These are phyloP conservation scores for Agrocybe pediades DNA, from an alignment of 768 basidiomycete genomes.

Conservation along the genomic window DNA sequence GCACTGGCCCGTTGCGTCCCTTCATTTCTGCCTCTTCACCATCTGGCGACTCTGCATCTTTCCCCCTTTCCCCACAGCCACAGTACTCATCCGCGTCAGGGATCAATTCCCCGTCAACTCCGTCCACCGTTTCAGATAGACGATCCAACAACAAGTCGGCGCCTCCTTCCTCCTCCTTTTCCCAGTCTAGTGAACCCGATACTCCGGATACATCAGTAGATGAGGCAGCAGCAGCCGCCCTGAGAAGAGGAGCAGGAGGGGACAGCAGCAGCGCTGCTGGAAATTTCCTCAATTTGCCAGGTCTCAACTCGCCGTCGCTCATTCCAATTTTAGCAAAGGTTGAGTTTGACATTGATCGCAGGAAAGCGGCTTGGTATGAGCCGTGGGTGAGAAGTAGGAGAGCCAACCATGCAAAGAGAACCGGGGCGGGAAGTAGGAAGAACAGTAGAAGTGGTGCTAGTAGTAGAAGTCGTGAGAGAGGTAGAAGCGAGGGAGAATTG, in stretches of 20 bases:
- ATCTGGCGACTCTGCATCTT: slow-evolving; percentile 22
- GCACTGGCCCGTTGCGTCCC: slow-evolving; percentile 40
- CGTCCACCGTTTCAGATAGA: slow-evolving; percentile 53
- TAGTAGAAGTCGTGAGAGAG: slow-evolving; percentile 17
- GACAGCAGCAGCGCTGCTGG: slow-evolving; percentile 19
- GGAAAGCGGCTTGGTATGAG: slow-evolving; percentile 84
- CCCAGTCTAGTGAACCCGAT: slow-evolving; percentile 41
- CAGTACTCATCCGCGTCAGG: slow-evolving; percentile 36
- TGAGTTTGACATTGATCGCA: slow-evolving; percentile 90
- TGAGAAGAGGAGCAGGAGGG: slow-evolving; percentile 11
- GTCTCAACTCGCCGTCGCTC: slow-evolving; percentile 60
- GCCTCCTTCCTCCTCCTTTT: slow-evolving; percentile 44
- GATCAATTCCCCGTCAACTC: slow-evolving; percentile 53
- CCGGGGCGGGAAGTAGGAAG: slow-evolving; percentile 42
- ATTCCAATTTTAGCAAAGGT: slow-evolving; percentile 91
- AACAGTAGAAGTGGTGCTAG: slow-evolving; percentile 31
- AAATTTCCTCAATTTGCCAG: slow-evolving; percentile 64
- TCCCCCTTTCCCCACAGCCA: slow-evolving; percentile 29
- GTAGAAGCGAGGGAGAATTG: too few species aligned
- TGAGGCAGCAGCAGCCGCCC: slow-evolving; percentile 35
- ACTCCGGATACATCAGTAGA: slow-evolving; percentile 57
- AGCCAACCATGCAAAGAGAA: slow-evolving; percentile 63
- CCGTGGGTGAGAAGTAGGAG: slow-evolving; percentile 74
- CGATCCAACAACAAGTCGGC: slow-evolving; percentile 51
- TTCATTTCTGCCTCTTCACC: slow-evolving; percentile 49